phyloP scores from a whole-genome alignment of 2,329 filamentous ascomycete species.

The Fusarium brachygibbosum region DNA sequence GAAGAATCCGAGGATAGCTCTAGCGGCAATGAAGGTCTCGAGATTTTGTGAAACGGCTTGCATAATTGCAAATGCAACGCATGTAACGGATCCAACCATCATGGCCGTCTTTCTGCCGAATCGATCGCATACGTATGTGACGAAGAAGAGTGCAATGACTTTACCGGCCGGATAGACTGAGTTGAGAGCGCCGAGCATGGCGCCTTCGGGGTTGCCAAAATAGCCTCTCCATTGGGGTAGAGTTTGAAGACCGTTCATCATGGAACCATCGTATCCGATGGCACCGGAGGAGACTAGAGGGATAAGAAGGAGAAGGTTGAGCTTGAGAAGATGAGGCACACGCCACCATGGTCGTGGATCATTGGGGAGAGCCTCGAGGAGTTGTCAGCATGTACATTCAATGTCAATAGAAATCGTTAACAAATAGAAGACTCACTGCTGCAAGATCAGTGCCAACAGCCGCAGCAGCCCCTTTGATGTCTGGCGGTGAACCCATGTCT shows the following conservation, averaged over 20 bases:
- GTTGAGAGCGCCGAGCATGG: slow-evolving; percentile 56
- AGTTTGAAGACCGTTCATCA: slow-evolving; percentile 62
- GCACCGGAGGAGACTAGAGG: slow-evolving; percentile 59
- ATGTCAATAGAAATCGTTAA: fast-evolving
- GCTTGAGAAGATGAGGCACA: slow-evolving; percentile 57
- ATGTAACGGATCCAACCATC: slow-evolving; percentile 51
- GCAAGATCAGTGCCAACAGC: slow-evolving; percentile 34
- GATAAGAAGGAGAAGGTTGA: slow-evolving; percentile 60
- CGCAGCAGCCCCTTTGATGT: slow-evolving; percentile 32
- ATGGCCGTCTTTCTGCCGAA: slow-evolving; percentile 58
- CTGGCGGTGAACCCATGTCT: slow-evolving; percentile 11
- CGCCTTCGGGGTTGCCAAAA: slow-evolving; percentile 55
- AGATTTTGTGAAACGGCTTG: slow-evolving; percentile 50
- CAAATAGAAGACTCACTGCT: slow-evolving; percentile 14
- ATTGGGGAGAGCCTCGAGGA: slow-evolving; percentile 55
- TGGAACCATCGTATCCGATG: slow-evolving; percentile 62
- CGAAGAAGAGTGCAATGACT: slow-evolving; percentile 54
- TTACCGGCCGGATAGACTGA: slow-evolving; percentile 57
- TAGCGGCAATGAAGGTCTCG: slow-evolving; percentile 49
- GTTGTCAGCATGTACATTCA: neutral
- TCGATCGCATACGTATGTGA: slow-evolving; percentile 55
- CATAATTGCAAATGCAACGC: slow-evolving; percentile 51
- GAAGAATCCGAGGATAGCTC: slow-evolving; percentile 53
- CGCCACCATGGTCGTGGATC: slow-evolving; percentile 59
- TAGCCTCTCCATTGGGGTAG: slow-evolving; percentile 58